A percentile compares a stretch with the other conserved stretches of the same genome.
Conservation (phyloP, 106 monocot species). For the Amphibolis antarctica region DNA sequence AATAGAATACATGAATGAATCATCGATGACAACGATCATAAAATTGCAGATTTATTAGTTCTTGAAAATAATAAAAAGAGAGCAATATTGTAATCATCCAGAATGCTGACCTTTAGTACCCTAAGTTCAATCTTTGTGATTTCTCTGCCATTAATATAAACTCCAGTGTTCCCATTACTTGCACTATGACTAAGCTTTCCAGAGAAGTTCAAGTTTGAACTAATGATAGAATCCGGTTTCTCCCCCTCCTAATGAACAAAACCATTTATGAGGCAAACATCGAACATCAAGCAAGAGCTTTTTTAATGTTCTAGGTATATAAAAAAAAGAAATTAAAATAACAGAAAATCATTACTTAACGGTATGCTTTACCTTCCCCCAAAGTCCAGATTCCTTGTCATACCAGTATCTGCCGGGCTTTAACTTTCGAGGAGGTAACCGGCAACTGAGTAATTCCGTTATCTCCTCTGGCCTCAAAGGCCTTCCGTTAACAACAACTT, state of each 20-base stretch:
- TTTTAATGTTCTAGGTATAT: no score
- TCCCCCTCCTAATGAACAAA: constrained; percentile 55
- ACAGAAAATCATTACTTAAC: not conserved
- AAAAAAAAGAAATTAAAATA: not conserved
- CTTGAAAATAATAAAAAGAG: no score
- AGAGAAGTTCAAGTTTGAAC: constrained; percentile 74
- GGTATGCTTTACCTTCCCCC: constrained; percentile 61
- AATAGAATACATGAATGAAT: not conserved
- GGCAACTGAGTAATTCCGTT: constrained; percentile 72
- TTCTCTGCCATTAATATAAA: constrained; percentile 86
- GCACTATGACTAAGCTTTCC: constrained; percentile 69
- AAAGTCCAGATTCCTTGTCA: constrained; percentile 93
- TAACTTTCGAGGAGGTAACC: constrained; percentile 68
- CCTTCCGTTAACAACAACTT: constrained; percentile 70
- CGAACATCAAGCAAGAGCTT: no score
- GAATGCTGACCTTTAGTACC: constrained; percentile 54
- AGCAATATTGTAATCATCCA: not conserved
- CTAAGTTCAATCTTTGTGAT: constrained; percentile 75
- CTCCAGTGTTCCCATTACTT: constrained; percentile 83
- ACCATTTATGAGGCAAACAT: not conserved
- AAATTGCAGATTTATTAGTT: no score
- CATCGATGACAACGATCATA: no score
- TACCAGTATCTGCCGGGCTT: constrained; percentile 96
- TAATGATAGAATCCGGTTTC: constrained; percentile 75
- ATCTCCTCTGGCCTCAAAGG: constrained; percentile 75